These are phyloP conservation scores for Xenoacremonium recifei DNA, from an alignment of 2,329 filamentous ascomycete genomes.

Conservation along the genomic window DNA sequence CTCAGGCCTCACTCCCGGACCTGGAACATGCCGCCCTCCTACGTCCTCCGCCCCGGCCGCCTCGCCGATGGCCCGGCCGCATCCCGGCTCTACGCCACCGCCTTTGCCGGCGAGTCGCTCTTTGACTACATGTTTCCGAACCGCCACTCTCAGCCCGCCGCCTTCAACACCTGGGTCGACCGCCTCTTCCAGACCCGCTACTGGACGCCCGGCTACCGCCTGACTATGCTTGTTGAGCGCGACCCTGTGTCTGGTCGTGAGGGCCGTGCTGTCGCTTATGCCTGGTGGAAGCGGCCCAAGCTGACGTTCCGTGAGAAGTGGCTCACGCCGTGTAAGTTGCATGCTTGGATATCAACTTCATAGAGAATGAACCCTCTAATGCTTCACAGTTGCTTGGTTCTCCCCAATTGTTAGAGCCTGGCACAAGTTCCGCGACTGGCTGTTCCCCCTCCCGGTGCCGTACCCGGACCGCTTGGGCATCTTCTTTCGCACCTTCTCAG, in stretches of 20 bases:
- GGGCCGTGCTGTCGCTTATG: constrained; percentile 26
- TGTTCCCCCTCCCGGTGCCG: constrained; percentile 23
- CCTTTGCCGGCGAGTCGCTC: constrained; percentile 29
- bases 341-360: not conserved
- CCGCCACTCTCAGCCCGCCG: constrained; percentile 17
- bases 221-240: constrained; percentile 26
- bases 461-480: constrained; percentile 17
- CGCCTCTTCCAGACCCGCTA: constrained; percentile 30
- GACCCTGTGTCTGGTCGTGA: constrained; percentile 6
- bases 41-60: constrained; percentile 30
- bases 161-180: constrained; percentile 18
- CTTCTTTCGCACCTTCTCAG: constrained; percentile 26
- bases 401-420: constrained; percentile 24
- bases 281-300: constrained; percentile 33
- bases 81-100: constrained; percentile 25
- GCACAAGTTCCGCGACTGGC: constrained; percentile 21
- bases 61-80: constrained; percentile 27
- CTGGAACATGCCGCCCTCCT: constrained; percentile 13
- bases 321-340: constrained; percentile 29
- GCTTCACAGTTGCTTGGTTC: constrained; percentile 29
- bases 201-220: constrained; percentile 31
- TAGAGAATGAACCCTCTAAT: constrained; percentile 1
- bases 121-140: constrained; percentile 32
- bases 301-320: constrained; percentile 29
- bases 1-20: not conserved